phyloP scores from a whole-genome alignment of 306 rosid species.

The Ochetophila trinervis region DNA sequence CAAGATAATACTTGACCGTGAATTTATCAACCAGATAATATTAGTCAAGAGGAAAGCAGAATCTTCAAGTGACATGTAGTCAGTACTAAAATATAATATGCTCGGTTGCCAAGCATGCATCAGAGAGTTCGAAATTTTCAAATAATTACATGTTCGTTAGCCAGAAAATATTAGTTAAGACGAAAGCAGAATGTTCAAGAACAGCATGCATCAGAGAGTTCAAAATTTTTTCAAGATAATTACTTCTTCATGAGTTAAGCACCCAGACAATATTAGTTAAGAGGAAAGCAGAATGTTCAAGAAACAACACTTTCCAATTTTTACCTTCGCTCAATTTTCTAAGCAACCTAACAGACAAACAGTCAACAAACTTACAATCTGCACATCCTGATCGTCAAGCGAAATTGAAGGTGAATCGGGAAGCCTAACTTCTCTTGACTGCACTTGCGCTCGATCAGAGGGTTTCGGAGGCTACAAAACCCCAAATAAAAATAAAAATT shows the following conservation, averaged over 20 bases:
- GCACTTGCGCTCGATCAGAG: conserved; percentile 80
- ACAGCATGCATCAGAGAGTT: neutral
- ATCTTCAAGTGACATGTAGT: neutral
- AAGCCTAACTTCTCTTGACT: conserved; percentile 71
- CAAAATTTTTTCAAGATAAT: neutral
- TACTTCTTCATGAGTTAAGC: no score
- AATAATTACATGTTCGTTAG: neutral
- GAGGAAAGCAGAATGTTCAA: no score
- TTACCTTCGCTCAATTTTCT: neutral
- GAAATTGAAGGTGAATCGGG: conserved; percentile 71
- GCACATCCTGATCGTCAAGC: conserved; percentile 88
- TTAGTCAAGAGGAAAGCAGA: no score
- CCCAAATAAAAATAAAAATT: neutral
- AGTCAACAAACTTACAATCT: conserved; percentile 54
- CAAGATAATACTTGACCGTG: neutral
- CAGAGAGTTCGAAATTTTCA: neutral
- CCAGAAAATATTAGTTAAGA: neutral
- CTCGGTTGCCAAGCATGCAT: neutral
- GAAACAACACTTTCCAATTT: neutral
- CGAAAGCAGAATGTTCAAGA: neutral
- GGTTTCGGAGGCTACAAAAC: conserved; percentile 64
- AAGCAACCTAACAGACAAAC: neutral
- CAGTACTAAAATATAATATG: neutral
- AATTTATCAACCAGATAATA: neutral
- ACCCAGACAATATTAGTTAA: no score